These are phyloP conservation scores for Whalleya microplaca DNA, from an alignment of 2,329 filamentous ascomycete genomes.

Conservation along the genomic window DNA sequence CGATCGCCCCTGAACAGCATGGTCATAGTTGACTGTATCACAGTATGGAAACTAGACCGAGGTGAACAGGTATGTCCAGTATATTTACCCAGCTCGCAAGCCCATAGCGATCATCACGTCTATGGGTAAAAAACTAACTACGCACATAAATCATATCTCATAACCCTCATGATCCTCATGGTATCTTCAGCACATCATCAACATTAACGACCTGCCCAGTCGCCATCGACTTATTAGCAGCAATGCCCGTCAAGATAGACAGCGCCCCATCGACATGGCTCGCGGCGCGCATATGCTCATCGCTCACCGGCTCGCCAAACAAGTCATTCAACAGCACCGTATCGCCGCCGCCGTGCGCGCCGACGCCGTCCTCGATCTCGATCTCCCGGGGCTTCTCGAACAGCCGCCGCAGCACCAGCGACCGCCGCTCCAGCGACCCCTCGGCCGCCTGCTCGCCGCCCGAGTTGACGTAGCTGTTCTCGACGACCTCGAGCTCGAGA, in stretches of 20 bases:
- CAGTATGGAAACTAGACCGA: no score
- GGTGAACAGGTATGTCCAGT: no score
- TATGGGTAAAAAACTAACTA: no score
- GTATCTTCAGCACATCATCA: slow-evolving; percentile 51
- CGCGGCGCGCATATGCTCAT: slow-evolving; percentile 58
- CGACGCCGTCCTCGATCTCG: slow-evolving; percentile 53
- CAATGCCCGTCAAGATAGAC: slow-evolving; percentile 63
- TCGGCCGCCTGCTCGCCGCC: slow-evolving; percentile 61
- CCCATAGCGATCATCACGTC: no score
- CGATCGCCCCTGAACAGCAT: no score
- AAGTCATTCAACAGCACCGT: slow-evolving; percentile 59
- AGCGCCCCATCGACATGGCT: slow-evolving; percentile 62
- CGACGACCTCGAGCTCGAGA: slow-evolving; percentile 64
- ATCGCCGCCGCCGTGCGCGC: slow-evolving; percentile 65
- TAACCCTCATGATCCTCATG: slow-evolving; percentile 21
- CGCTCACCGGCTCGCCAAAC: slow-evolving; percentile 56
- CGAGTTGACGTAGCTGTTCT: slow-evolving; percentile 64
- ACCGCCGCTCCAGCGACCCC: slow-evolving; percentile 54
- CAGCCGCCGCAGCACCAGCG: slow-evolving; percentile 54
- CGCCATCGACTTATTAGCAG: slow-evolving; percentile 60
- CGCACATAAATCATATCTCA: background rate
- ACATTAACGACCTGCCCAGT: slow-evolving; percentile 61
- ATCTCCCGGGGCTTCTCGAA: slow-evolving; percentile 62
- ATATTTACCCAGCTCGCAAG: no score
- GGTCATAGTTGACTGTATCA: no score